Conservation (phyloP, 176 grass and related monocot species). For the Tuctoria greenei region DNA sequence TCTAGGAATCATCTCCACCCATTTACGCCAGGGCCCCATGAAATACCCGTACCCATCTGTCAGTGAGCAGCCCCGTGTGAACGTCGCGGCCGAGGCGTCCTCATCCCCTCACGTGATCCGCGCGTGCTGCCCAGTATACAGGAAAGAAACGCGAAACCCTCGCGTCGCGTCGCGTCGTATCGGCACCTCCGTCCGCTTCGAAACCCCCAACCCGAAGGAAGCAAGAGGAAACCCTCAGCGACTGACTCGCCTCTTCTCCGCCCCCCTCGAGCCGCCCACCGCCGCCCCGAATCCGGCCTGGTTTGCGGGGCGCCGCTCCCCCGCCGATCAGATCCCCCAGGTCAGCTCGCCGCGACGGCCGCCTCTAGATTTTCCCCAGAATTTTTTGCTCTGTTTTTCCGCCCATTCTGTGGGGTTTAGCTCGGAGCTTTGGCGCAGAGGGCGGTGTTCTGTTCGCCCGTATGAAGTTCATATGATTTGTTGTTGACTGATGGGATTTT, state of each 20-base stretch:
- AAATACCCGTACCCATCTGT: not conserved
- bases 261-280: not conserved
- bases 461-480: constrained; percentile 6
- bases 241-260: not conserved
- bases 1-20: not conserved
- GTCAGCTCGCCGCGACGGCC: constrained; percentile 22
- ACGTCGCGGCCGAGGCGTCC: constrained; percentile 14
- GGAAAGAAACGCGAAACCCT: constrained; percentile 53
- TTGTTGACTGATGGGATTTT: constrained; percentile 18
- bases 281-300: too few species aligned
- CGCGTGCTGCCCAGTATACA: constrained; percentile 25
- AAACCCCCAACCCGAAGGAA: constrained; percentile 50
- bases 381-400: not conserved
- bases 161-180: constrained; percentile 43
- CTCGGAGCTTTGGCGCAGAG: not conserved
- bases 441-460: not conserved
- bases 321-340: constrained; percentile 18
- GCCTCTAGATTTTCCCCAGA: not conserved
- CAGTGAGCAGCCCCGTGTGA: constrained; percentile 29
- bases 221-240: constrained; percentile 40
- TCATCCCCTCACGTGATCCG: constrained; percentile 30
- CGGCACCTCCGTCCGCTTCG: constrained; percentile 34
- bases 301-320: not conserved
- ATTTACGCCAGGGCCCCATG: constrained; percentile 7
- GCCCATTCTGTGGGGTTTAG: constrained; percentile 34